phyloP scores from a whole-genome alignment of 257 asterid genomes.

The Linaria vulgaris region DNA sequence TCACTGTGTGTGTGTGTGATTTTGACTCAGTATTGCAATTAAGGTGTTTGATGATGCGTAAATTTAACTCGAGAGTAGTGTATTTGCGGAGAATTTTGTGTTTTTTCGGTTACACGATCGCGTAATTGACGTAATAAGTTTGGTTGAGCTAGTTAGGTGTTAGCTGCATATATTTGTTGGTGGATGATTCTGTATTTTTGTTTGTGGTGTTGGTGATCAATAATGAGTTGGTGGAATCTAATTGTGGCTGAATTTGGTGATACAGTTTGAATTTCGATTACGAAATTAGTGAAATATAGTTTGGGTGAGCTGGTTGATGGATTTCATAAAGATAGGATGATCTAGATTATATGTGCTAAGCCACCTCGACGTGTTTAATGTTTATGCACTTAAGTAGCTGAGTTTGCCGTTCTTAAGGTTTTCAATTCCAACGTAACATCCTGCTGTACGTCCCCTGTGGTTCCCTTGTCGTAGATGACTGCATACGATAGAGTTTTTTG shows the following conservation, averaged over 20 bases:
- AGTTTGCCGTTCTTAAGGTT: too few species aligned
- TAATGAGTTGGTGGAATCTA: background rate
- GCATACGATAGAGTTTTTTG: too few species aligned
- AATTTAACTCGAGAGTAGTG: too few species aligned
- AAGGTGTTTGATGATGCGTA: too few species aligned
- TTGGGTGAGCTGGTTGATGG: background rate
- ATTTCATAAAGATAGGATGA: background rate
- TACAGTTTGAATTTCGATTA: constrained; percentile 17
- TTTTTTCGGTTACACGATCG: too few species aligned
- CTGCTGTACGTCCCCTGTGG: too few species aligned
- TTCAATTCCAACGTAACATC: too few species aligned
- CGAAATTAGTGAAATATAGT: constrained; percentile 19
- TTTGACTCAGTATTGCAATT: background rate
- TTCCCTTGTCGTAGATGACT: too few species aligned
- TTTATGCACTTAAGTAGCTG: background rate
- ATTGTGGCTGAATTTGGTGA: background rate
- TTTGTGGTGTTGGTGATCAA: background rate
- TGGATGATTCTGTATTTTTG: background rate
- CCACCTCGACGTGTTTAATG: background rate
- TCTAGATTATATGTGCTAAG: background rate
- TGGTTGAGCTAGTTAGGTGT: too few species aligned
- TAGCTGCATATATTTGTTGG: background rate
- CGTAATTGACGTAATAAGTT: too few species aligned
- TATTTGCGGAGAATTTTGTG: too few species aligned
- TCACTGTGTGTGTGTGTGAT: background rate